Evolutionary conservation across 345 rosid species (phyloP).

Genomic region (Boechera divaricarpa): DNA sequence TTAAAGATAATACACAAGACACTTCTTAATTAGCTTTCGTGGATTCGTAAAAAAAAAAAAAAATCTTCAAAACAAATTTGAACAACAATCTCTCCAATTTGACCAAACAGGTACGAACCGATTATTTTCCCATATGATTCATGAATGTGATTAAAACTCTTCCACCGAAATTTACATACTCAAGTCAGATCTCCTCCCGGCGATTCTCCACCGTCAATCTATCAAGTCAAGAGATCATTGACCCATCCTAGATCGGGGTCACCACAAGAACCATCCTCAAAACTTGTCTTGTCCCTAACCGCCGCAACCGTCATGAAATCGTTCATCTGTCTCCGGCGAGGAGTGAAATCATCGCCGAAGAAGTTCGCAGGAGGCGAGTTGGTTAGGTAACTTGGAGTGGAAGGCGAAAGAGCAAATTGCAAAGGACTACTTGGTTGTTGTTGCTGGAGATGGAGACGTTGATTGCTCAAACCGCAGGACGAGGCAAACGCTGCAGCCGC

Average conservation of each 20-base stretch:
- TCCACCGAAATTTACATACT: conserved; percentile 13
- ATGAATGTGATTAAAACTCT: conserved; percentile 9
- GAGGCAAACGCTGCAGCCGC: conserved; percentile 40
- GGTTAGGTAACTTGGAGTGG: conserved; percentile 36
- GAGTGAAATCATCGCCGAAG: conserved; percentile 30
- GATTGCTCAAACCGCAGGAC: conserved; percentile 36
- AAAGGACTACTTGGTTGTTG: conserved; percentile 36
- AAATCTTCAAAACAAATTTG: conserved; percentile 38
- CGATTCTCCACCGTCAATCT: neutral
- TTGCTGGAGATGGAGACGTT: conserved; percentile 31
- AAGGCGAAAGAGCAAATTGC: conserved; percentile 45
- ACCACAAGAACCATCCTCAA: conserved; percentile 40
- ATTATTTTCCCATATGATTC: neutral
- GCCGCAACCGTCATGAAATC: conserved; percentile 14
- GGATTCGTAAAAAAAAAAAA: conserved; percentile 29
- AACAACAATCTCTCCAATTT: conserved; percentile 34
- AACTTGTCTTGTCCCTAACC: conserved; percentile 26
- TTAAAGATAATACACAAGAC: conserved; percentile 16
- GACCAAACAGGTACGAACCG: neutral
- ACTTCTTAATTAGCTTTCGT: conserved; percentile 31
- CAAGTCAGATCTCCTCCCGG: neutral
- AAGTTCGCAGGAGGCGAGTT: conserved; percentile 26
- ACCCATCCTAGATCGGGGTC: conserved; percentile 97
- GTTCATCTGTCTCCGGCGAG: conserved; percentile 28
- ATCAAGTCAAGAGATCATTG: conserved; percentile 79